Base-by-base conservation (phyloP, 164 flowering plant genomes). In the Nymphaea thermarum region DNA sequence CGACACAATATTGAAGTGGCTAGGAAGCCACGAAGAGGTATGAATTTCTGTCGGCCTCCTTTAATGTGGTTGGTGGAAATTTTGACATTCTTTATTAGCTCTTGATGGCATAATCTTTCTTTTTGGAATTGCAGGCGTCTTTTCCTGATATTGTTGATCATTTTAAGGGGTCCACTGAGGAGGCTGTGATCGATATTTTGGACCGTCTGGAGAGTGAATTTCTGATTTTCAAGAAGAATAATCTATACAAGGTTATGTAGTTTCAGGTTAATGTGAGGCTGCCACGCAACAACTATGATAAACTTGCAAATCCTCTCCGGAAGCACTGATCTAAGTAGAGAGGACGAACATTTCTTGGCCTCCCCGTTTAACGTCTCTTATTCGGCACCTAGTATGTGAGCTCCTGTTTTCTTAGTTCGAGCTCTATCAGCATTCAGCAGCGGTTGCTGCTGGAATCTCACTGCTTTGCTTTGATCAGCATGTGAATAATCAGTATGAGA, bases 161-260 rank as follows among this genome's bases (percentile, higher is more conserved):
- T 70, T 84, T 86, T 70, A 67, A 53, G 53, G 85, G 78, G 66
- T 81, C 82, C 4, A 70, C 41, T 11, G 74, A 78, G 65, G 79
- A 78, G 67, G 25, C 69, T 42, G 77, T 82, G 57, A 25, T 77
- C 16, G 67, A 73, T 66, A 43, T 82, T 63, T 68, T 86, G 63
- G 72, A 67, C 57, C 25, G 18, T 62, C 84, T 86, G 4, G 90
- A 86, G 75, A 67, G 77, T 55, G 87, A 84, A 42, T 82, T 86
- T 68, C n/a, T 79, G 44, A 68, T 86, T 62, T 86, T 69, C 66
- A 82, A 65, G 63, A 86, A 82, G 78, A 80, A 82, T 62, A 67
- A 75, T 67, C 4, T 80, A 45, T 83, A 82, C 65, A 77, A 36
- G 69, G 72, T 81, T 41, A 45, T 85, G 82, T 85, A 72, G 75